Evolutionary conservation across 305 asterid species (phyloP), one percentile per base, ranked within the genome.

Genomic region (Fraxinus sp.): DNA sequence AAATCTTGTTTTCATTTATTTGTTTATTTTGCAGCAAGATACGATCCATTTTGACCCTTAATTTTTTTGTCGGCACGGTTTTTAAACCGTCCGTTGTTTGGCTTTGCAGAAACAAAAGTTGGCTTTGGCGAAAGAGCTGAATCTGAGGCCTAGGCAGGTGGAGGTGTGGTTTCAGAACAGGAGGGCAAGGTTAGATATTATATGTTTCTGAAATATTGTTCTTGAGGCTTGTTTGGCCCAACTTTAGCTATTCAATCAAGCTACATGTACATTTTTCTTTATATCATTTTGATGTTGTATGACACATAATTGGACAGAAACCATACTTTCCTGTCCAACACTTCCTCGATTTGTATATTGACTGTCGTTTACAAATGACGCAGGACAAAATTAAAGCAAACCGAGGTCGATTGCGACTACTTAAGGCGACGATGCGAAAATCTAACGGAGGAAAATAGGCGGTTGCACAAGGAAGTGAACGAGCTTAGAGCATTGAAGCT

Each of bases 111-210:
- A 94, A 91, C 96, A 96, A 87, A 96, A 96, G 81, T 81, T 89
- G 91, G 98, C 95, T 26, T 75, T 96, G 89, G 91, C 98, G 35
- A 91, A 87, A 83, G 95, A 90, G 93, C 90, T 94, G 36, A 91
- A 90, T 83, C 95, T 96, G 59, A 89, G 93, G 94, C 91, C 98
- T 2, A 89, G 99, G 77, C 99, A 96, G 83, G 99, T 96, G 82
- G 98, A 96, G 90, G 99, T 96, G 73, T 96, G 99, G 99, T 94
- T 96, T 81, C 98, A 96, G 88, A 96, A 96, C 87, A 86, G 98
- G 81, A 93, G 98, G 92, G 99, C 99, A 81, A 93, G 99, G 99
- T 96, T 22, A 59, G 97, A 88, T 11, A 81, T 28, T 28, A 28
- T 14, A 49, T 49, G 18, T 3, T 49, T 49, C 59, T 14, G 18